Evolutionary conservation across 768 basidiomycete genomes (phyloP).

Genomic region (Tephrocybe sp.): DNA sequence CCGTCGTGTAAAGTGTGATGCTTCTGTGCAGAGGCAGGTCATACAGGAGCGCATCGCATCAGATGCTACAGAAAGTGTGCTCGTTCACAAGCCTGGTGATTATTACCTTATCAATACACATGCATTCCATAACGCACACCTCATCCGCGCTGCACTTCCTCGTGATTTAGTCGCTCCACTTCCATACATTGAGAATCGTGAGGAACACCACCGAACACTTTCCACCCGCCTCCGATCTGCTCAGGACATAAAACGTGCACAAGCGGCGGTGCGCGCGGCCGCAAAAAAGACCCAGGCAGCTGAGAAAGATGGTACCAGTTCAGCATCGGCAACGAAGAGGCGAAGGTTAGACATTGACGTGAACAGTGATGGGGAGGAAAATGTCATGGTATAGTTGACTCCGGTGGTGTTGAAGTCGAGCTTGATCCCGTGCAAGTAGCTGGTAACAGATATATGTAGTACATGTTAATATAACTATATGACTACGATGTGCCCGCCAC

Average conservation of each 20-base stretch:
- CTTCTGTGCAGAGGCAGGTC: neutral
- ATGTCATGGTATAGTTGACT: no score
- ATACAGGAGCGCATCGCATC: conserved; percentile 23
- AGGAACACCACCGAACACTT: neutral
- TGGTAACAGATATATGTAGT: no score
- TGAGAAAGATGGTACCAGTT: no score
- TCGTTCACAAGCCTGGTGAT: conserved; percentile 18
- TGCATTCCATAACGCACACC: conserved; percentile 30
- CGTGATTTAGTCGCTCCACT: conserved; percentile 18
- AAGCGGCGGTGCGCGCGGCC: neutral
- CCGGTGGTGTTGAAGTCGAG: no score
- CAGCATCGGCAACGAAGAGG: no score
- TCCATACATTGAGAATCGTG: conserved; percentile 15
- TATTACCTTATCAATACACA: conserved; percentile 27
- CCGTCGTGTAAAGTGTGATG: neutral
- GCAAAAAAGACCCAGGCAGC: no score
- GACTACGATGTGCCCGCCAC: no score
- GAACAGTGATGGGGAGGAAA: no score
- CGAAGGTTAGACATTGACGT: no score
- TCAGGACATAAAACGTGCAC: neutral
- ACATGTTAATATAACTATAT: no score
- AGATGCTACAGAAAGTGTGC: conserved; percentile 4
- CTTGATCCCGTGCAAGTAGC: no score
- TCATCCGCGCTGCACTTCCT: conserved; percentile 21
- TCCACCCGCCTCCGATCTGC: neutral